phyloP scores from a whole-genome alignment of 1,284 basidiomycete genomes.

The Blastosporella zonata region DNA sequence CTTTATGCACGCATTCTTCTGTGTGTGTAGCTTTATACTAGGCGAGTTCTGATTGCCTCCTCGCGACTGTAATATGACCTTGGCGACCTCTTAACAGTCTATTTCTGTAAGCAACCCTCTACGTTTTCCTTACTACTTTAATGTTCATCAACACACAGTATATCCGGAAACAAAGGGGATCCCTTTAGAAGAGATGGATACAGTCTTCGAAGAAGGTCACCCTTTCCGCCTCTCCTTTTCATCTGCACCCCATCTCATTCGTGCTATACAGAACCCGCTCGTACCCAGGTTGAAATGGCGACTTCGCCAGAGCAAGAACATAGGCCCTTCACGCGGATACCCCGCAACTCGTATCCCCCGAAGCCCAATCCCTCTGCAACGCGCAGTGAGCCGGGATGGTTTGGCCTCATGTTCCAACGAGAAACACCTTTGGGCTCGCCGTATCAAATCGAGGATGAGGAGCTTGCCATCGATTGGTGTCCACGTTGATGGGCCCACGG shows the following conservation, averaged over 20 bases:
- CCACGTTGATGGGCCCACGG: conserved; percentile 2
- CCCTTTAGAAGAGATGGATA: conserved; percentile 80
- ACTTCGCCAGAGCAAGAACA: conserved; percentile 1
- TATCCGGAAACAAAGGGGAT: conserved; percentile 83
- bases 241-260: too few species aligned
- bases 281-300: background rate
- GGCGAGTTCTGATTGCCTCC: conserved; percentile 35
- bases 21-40: conserved; percentile 83
- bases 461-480: conserved; percentile 12
- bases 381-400: conserved; percentile 1
- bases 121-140: conserved; percentile 1
- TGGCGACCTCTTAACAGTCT: conserved; percentile 42
- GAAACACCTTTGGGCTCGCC: conserved; percentile 1
- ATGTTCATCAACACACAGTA: conserved; percentile 39
- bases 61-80: background rate
- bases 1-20: conserved; percentile 96
- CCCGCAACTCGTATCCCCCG: conserved; percentile 9
- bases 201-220: conserved; percentile 76
- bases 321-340: background rate
- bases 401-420: conserved; percentile 9
- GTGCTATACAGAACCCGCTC: conserved; percentile 1
- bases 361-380: conserved; percentile 2
- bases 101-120: conserved; percentile 54
- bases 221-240: too few species aligned
- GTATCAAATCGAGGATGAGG: conserved; percentile 14